Percentiles rank a stretch among this genome's conserved stretches.
phyloP scores from a whole-genome alignment of 495 filamentous ascomycete genomes.

The Trichoderma reesei region DNA sequence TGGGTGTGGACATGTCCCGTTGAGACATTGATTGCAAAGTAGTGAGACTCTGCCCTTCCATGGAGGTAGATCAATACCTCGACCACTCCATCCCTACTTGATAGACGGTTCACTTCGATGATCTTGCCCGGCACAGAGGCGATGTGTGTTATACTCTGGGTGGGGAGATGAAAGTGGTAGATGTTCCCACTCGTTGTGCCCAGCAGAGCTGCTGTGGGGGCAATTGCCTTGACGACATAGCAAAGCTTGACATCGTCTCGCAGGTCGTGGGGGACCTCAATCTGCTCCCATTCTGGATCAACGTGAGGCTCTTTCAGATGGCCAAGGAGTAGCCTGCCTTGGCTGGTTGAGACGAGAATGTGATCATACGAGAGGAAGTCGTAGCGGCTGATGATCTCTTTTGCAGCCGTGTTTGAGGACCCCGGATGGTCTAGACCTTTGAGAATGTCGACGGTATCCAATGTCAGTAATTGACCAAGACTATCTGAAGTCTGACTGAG shows the following conservation, averaged over 20 bases:
- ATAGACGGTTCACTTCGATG: constrained; percentile 32
- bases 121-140: constrained; percentile 39
- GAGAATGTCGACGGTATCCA: constrained; percentile 3
- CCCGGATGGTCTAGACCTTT: constrained; percentile 13
- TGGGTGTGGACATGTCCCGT: neutral
- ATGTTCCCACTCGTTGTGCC: constrained; percentile 44
- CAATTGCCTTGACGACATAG: constrained; percentile 31
- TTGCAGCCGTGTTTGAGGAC: constrained; percentile 14
- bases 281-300: neutral
- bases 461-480: neutral
- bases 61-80: constrained; percentile 18
- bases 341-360: constrained; percentile 49
- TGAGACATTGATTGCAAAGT: neutral
- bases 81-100: constrained; percentile 11
- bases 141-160: constrained; percentile 19
- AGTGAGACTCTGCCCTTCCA: constrained; percentile 17
- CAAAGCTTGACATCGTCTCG: constrained; percentile 31
- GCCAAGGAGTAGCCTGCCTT: constrained; percentile 51
- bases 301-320: constrained; percentile 13
- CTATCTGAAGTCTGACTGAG: no score
- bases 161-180: constrained; percentile 31
- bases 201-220: constrained; percentile 34
- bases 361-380: constrained; percentile 48
- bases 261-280: neutral
- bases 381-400: constrained; percentile 52